Conservation (phyloP, 2,329 filamentous ascomycete genomes). For the Fusarium humuli region DNA sequence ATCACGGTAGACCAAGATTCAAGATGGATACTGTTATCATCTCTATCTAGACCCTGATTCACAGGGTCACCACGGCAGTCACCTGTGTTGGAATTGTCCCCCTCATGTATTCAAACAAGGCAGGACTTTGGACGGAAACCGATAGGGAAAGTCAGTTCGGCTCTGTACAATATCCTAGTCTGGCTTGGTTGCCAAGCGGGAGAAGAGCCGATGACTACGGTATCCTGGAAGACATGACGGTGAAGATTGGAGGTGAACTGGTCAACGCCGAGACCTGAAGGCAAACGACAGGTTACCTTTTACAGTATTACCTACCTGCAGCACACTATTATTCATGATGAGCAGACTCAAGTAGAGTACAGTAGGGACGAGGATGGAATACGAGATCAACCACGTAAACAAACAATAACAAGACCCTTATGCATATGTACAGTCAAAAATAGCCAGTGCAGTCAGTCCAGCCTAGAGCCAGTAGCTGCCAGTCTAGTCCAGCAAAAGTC, state of each 20-base stretch:
- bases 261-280: background rate
- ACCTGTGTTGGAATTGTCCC: background rate
- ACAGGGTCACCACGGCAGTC: constrained; percentile 7
- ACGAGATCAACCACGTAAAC: constrained; percentile 22
- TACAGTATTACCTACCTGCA: background rate
- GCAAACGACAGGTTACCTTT: background rate
- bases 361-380: constrained; percentile 1
- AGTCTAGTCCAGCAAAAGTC: constrained; percentile 8
- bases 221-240: constrained; percentile 14
- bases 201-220: constrained; percentile 14
- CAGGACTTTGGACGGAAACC: constrained; percentile 10
- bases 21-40: background rate
- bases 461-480: background rate
- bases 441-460: background rate
- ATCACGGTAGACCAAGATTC: background rate
- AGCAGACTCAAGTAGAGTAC: background rate
- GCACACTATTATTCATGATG: constrained; percentile 6
- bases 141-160: constrained; percentile 7
- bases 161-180: constrained; percentile 18
- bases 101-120: background rate
- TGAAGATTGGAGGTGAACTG: constrained; percentile 1
- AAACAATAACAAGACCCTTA: constrained; percentile 20
- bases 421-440: constrained; percentile 11
- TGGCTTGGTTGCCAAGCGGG: constrained; percentile 32
- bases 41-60: constrained; percentile 1